These are phyloP conservation scores for Ceratocystis smalleyi DNA, from an alignment of 2,329 filamentous ascomycete species.

Conservation along the genomic window DNA sequence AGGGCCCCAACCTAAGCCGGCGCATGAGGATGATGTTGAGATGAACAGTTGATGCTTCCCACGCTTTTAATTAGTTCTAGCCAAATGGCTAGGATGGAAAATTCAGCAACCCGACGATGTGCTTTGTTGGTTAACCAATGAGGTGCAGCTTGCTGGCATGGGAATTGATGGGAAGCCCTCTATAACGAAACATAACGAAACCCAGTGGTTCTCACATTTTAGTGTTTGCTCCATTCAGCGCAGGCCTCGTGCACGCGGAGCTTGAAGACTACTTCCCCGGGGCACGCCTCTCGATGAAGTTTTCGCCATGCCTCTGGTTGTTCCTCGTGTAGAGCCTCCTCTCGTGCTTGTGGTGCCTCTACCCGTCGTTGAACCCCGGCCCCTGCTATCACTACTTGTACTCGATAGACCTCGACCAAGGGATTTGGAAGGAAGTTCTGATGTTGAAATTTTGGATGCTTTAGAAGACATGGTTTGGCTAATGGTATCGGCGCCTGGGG, in stretches of 20 bases:
- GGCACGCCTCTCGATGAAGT: constrained; percentile 20
- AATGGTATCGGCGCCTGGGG: constrained; percentile 80
- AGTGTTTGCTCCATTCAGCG: constrained; percentile 11
- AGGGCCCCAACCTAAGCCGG: constrained; percentile 20
- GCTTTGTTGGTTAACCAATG: background rate
- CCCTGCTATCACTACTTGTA: background rate
- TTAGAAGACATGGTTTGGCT: constrained; percentile 57
- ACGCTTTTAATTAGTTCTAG: background rate
- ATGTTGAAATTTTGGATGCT: constrained; percentile 31
- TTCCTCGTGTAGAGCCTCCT: constrained; percentile 18
- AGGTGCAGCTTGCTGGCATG: background rate
- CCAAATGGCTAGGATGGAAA: background rate
- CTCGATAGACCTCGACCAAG: constrained; percentile 28
- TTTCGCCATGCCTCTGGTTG: constrained; percentile 1
- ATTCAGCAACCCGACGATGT: background rate
- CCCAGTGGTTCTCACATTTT: background rate
- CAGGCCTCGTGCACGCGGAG: constrained; percentile 32
- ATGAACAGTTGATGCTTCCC: constrained; percentile 23
- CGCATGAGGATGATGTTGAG: constrained; percentile 22
- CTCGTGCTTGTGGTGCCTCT: constrained; percentile 6
- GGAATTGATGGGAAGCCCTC: background rate
- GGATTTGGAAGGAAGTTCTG: constrained; percentile 30
- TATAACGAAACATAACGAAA: background rate
- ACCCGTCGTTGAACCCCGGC: constrained; percentile 27
- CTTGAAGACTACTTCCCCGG: constrained; percentile 32